phyloP scores from a whole-genome alignment of 1,139 yeast genomes.

The Kazachstania sp. region DNA sequence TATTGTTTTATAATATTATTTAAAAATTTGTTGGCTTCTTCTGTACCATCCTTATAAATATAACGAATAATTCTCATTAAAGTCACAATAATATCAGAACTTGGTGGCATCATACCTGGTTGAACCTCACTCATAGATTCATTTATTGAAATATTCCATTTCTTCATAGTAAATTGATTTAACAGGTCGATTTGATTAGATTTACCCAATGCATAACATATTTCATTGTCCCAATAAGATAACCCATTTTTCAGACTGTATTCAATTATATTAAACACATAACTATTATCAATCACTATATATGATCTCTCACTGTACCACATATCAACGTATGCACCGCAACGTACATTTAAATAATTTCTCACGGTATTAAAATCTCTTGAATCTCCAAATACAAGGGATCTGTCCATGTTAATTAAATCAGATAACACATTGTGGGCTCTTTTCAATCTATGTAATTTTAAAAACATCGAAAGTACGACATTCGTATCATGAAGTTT shows the following conservation, averaged over 20 bases:
- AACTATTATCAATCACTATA: constrained; percentile 12
- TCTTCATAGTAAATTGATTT: constrained; percentile 12
- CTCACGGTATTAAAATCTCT: constrained; percentile 16
- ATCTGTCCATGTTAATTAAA: constrained; percentile 11
- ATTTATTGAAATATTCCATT: constrained; percentile 16
- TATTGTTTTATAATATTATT: constrained; percentile 16
- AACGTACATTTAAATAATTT: constrained; percentile 18
- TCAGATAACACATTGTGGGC: constrained; percentile 21
- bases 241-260: constrained; percentile 6
- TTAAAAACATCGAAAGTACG: constrained; percentile 18
- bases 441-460: constrained; percentile 16
- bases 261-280: constrained; percentile 12
- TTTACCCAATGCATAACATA: constrained; percentile 22
- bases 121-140: not conserved
- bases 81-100: constrained; percentile 16
- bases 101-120: constrained; percentile 7
- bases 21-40: constrained; percentile 14
- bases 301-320: constrained; percentile 15
- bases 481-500: constrained; percentile 22
- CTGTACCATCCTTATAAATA: constrained; percentile 11
- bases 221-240: constrained; percentile 11
- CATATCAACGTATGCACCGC: constrained; percentile 20
- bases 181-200: constrained; percentile 14
- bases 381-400: constrained; percentile 3
- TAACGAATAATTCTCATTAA: constrained; percentile 18